These are phyloP conservation scores for Tilletia caries DNA, from an alignment of 1,284 basidiomycete genomes.

Conservation along the genomic window DNA sequence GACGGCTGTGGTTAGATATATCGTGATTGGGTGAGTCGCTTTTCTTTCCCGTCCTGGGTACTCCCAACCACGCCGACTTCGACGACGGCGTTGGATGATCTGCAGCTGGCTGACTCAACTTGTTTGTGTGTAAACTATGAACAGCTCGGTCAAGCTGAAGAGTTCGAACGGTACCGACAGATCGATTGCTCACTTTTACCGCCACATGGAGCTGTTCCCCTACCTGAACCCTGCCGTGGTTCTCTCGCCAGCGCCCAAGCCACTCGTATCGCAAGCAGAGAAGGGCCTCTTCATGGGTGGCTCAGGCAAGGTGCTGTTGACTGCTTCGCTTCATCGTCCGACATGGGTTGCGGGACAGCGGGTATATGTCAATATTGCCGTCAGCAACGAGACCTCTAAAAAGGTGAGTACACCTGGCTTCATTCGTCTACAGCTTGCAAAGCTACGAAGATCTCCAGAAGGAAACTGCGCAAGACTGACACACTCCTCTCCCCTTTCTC, in stretches of 20 bases:
- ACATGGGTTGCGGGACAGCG: conserved; percentile 83
- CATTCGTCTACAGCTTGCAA: background rate
- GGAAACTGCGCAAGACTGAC: too few species aligned
- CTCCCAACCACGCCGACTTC: too few species aligned
- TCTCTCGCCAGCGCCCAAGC: conserved; percentile 65
- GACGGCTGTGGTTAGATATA: conserved; percentile 72
- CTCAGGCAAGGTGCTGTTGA: conserved; percentile 69
- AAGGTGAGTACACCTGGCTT: conserved; percentile 52
- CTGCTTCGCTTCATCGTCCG: conserved; percentile 69
- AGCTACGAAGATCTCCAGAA: too few species aligned
- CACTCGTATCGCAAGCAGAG: conserved; percentile 64
- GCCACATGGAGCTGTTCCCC: conserved; percentile 77
- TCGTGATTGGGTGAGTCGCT: conserved; percentile 70
- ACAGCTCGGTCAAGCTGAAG: conserved; percentile 73
- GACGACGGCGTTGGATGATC: too few species aligned
- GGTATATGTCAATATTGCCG: conserved; percentile 69
- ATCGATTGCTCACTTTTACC: conserved; percentile 88
- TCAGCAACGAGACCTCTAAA: conserved; percentile 73
- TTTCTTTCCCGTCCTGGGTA: background rate
- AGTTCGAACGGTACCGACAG: conserved; percentile 60
- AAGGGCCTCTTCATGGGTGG: conserved; percentile 64
- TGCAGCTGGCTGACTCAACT: too few species aligned
- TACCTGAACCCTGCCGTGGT: conserved; percentile 67
- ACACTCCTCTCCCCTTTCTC: background rate
- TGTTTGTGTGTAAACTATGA: too few species aligned